A percentile compares a stretch with the other conserved stretches of the same genome.
Conservation (phyloP, 768 basidiomycete genomes). For the Xerocomellus amylosporus region DNA sequence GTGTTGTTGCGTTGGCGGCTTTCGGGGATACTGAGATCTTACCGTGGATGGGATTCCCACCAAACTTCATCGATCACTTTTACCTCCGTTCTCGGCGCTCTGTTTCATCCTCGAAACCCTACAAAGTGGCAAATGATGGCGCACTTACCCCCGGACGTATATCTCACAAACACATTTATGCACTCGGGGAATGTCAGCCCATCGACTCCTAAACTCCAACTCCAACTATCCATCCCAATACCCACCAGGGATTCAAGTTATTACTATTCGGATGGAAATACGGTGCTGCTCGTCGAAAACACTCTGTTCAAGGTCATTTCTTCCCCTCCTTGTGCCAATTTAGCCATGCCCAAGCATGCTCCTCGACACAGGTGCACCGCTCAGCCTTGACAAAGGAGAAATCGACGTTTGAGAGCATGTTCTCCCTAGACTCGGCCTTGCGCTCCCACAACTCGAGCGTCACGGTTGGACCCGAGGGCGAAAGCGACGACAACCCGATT, state of each 20-base stretch:
- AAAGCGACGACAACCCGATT: conserved; percentile 50
- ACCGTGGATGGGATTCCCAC: conserved; percentile 24
- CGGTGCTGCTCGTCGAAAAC: conserved; percentile 42
- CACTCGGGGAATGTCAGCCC: conserved; percentile 32
- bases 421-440: conserved; percentile 39
- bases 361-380: conserved; percentile 35
- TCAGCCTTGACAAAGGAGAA: conserved; percentile 44
- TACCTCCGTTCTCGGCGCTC: conserved; percentile 3
- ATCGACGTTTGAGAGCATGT: conserved; percentile 48
- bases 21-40: conserved; percentile 5
- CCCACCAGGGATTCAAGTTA: conserved; percentile 39
- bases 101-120: conserved; percentile 14
- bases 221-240: conserved; percentile 33
- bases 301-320: conserved; percentile 48
- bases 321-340: conserved; percentile 6
- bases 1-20: neutral
- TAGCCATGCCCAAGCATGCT: conserved; percentile 22
- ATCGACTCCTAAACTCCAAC: conserved; percentile 33
- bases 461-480: conserved; percentile 41
- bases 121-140: conserved; percentile 22
- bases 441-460: conserved; percentile 27
- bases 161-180: conserved; percentile 33
- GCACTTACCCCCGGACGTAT: conserved; percentile 31
- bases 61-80: neutral
- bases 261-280: conserved; percentile 40